Base-by-base conservation (phyloP, 768 basidiomycete genomes). In the Suillus sp. region DNA sequence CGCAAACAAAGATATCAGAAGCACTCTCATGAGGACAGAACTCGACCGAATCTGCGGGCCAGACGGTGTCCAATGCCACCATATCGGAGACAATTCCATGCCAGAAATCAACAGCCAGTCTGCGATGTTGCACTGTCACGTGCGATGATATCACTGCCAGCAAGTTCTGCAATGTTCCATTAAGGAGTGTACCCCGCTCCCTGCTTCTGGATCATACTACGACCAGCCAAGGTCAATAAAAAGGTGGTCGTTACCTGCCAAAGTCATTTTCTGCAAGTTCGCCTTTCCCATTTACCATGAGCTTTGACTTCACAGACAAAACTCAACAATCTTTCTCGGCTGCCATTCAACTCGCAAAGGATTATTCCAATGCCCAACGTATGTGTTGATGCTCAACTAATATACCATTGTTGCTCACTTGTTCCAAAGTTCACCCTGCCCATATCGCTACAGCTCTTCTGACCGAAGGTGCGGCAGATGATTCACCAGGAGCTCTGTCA, bases 11-110 rank as follows among this genome's bases (percentile, higher is more conserved):
- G 32, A 97, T 76, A 67, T 89, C 78, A 3, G 80, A 77, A 56
- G 80, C 81, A 30, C 78, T 78, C 14, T 81, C 80, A 62, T 84
- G 84, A 5, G 95, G 96, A 68, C 93, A 95, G 73, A 95, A 98
- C 70, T 99, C 97, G 61, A 95, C 82, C 13, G 91, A 87, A 75
- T 97, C 95, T 25, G 95, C 95, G 11, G 94, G 94, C 70, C 86
- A 89, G n/a, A 79, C 75, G 1, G 95, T 96, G 74, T 93, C 86
- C 68, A 83, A 70, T 64, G 48, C 25, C 10, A 38, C 16, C 62
- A 34, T 34, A 63, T 60, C 5, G 22, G 35, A 47, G 34, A n/a
- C n/a, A n/a, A n/a, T n/a, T n/a, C n/a, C n/a, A n/a, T n/a, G n/a
- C n/a, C n/a, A n/a, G n/a, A n/a, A n/a, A n/a, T n/a, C n/a, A n/a